phyloP scores from a whole-genome alignment of 108 stramenopile species.

The Cylindrotheca closterium region DNA sequence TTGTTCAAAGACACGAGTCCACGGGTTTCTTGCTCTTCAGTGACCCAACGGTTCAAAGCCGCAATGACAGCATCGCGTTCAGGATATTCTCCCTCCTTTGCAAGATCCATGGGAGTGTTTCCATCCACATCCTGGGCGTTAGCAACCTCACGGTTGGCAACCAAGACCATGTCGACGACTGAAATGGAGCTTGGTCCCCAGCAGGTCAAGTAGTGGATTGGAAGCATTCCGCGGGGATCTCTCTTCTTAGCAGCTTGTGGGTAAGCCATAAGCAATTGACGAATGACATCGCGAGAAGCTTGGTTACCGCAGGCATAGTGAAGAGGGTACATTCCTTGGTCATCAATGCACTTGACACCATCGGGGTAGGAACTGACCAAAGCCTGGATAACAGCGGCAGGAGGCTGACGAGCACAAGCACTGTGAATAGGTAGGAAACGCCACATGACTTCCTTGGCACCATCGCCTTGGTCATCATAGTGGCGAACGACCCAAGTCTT shows the following conservation, averaged over 20 bases:
- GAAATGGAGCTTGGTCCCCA: constrained; percentile 70
- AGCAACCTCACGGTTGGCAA: constrained; percentile 63
- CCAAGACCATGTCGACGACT: constrained; percentile 73
- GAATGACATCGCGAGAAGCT: constrained; percentile 64
- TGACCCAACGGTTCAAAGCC: constrained; percentile 39
- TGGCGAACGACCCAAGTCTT: constrained; percentile 78
- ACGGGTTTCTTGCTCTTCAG: neutral
- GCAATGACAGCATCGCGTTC: constrained; percentile 45
- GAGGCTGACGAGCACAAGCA: constrained; percentile 75
- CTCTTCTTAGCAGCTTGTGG: constrained; percentile 58
- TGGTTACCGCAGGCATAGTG: constrained; percentile 85
- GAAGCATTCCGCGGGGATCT: constrained; percentile 84
- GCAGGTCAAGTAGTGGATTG: constrained; percentile 79
- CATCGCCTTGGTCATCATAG: constrained; percentile 39
- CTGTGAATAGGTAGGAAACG: constrained; percentile 83
- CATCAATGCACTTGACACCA: constrained; percentile 63
- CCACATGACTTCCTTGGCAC: constrained; percentile 61
- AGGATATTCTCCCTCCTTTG: constrained; percentile 59
- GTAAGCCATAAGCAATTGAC: constrained; percentile 58
- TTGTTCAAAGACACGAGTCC: neutral
- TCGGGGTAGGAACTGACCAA: constrained; percentile 65
- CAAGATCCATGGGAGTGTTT: constrained; percentile 67
- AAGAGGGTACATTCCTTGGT: constrained; percentile 84
- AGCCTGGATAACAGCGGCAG: constrained; percentile 51
- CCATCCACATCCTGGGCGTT: constrained; percentile 62